phyloP scores from a whole-genome alignment of 2,329 filamentous ascomycete species.

The Rhytidhysteron rufulum region DNA sequence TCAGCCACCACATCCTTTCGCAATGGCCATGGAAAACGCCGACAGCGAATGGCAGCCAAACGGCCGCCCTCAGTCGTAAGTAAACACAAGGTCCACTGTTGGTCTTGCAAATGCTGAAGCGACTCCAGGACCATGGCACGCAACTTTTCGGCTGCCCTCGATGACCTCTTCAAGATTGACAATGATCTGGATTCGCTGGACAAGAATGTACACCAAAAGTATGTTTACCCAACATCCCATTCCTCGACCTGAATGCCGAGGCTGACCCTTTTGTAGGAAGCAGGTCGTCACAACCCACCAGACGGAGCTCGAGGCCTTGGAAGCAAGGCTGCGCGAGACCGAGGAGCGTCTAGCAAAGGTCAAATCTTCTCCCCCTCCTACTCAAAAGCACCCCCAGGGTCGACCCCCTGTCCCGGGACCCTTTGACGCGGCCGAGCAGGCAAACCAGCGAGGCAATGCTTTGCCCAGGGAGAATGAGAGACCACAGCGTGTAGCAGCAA shows the following conservation, averaged over 20 bases:
- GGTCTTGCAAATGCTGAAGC: no score
- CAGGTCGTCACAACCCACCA: constrained; percentile 70
- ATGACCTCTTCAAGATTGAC: constrained; percentile 86
- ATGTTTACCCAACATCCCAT: constrained; percentile 28
- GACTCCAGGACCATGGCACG: constrained; percentile 74
- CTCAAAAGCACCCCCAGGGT: constrained; percentile 26
- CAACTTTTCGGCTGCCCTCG: constrained; percentile 80
- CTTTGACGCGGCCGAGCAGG: constrained; percentile 25
- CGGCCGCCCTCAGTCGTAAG: constrained; percentile 80
- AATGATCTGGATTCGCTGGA: constrained; percentile 71
- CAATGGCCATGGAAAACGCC: constrained; percentile 45
- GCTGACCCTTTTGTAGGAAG: constrained; percentile 56
- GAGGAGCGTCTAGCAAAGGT: constrained; percentile 64
- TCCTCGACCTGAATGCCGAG: constrained; percentile 2
- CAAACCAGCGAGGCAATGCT: constrained; percentile 19
- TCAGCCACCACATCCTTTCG: no score
- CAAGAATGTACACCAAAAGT: constrained; percentile 79
- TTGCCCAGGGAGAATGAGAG: constrained; percentile 8
- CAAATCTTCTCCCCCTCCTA: constrained; percentile 23
- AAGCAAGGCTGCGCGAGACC: constrained; percentile 78
- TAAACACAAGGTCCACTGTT: no score
- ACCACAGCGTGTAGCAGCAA: constrained; percentile 9
- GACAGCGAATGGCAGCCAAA: constrained; percentile 78
- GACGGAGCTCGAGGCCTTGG: constrained; percentile 79
- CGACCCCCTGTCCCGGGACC: constrained; percentile 18